Evolutionary conservation across 2,329 filamentous ascomycete species (phyloP).

Genomic region (Endothia cerciana): DNA sequence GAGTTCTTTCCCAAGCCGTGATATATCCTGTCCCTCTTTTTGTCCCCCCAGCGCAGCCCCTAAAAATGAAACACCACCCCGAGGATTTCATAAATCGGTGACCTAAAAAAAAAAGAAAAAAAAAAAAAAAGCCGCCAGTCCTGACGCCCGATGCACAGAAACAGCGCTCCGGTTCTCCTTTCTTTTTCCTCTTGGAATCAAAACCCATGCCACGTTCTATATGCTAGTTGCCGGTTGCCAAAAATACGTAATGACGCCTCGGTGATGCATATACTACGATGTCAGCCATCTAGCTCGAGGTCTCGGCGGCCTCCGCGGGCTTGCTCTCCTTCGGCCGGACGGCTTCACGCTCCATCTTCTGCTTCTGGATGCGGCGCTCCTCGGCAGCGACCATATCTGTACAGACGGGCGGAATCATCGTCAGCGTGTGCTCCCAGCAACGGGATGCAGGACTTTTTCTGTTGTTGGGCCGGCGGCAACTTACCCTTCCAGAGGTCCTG

Average conservation of each 20-base stretch:
- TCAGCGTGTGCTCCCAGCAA: conserved; percentile 24
- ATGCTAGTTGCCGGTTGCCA: background rate
- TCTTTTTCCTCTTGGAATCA: background rate
- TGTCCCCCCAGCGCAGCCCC: background rate
- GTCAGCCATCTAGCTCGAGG: conserved; percentile 11
- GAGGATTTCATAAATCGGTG: background rate
- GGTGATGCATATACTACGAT: background rate
- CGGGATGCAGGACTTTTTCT: background rate
- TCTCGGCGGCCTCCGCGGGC: conserved; percentile 29
- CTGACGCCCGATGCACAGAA: background rate
- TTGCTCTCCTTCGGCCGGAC: conserved; percentile 24
- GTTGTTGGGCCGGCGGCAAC: conserved; percentile 38
- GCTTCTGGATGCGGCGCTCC: conserved; percentile 60
- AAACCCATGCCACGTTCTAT: conserved; percentile 5
- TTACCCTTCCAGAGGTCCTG: conserved; percentile 92
- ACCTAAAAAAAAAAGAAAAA: background rate
- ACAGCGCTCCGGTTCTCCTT: background rate
- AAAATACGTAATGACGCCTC: background rate
- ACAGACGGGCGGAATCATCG: no score
- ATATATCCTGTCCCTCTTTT: background rate
- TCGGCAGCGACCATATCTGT: conserved; percentile 82
- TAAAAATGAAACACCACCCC: background rate
- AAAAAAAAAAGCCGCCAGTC: background rate
- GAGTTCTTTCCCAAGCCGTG: background rate
- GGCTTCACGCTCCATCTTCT: conserved; percentile 41